phyloP scores from a whole-genome alignment of 441 rosid species.

The Mallotus japonicus region DNA sequence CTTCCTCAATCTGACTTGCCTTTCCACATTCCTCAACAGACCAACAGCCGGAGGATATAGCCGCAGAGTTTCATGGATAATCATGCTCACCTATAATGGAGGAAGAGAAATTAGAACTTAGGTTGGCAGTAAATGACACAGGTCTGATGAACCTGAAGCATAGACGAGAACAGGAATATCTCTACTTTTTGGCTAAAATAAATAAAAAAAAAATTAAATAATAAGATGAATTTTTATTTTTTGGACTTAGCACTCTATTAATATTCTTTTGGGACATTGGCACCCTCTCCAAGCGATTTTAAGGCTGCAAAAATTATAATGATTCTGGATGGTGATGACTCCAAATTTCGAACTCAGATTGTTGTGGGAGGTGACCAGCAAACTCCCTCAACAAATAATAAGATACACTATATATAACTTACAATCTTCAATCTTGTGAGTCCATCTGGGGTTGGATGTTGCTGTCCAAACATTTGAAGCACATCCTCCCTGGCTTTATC shows the following conservation, averaged over 20 bases:
- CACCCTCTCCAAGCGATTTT: no score
- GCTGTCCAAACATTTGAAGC: conserved; percentile 13
- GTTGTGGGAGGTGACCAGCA: no score
- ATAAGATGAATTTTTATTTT: no score
- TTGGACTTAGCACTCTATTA: no score
- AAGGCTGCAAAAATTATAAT: no score
- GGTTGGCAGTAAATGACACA: background rate
- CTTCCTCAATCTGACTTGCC: no score
- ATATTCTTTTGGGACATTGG: no score
- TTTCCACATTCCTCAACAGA: background rate
- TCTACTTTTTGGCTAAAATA: conserved; percentile 1
- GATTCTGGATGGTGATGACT: no score
- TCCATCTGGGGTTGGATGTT: conserved; percentile 4
- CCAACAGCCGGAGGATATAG: conserved; percentile 5
- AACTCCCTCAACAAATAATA: conserved; percentile 19
- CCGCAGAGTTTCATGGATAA: conserved; percentile 10
- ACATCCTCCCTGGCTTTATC: conserved; percentile 43
- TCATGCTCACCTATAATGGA: conserved; percentile 6
- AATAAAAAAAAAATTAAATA: no score
- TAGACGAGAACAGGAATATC: no score
- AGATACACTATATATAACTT: background rate
- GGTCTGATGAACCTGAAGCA: no score
- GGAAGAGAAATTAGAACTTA: background rate
- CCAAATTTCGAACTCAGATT: conserved; percentile 28
- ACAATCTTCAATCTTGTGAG: conserved; percentile 22